A percentile compares a stretch with the other conserved stretches of the same genome.
phyloP scores from a whole-genome alignment of 1,284 basidiomycete genomes.

The Moesziomyces sp. region DNA sequence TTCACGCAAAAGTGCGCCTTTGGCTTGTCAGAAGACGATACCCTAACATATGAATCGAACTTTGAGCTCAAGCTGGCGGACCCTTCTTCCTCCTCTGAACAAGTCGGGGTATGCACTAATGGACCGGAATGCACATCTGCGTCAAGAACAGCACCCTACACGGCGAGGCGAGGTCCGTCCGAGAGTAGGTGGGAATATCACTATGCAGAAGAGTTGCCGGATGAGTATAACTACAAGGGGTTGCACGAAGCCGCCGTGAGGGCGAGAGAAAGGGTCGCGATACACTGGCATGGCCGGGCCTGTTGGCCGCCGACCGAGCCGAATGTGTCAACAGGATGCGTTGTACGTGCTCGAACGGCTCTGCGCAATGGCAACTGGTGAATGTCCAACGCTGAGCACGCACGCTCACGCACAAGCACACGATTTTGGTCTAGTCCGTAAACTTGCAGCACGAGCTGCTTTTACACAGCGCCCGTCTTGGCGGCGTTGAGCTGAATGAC shows the following conservation, averaged over 20 bases:
- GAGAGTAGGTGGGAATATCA: constrained; percentile 1
- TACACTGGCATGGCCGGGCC: neutral
- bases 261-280: neutral
- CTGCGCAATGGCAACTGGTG: constrained; percentile 5
- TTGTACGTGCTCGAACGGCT: constrained; percentile 4
- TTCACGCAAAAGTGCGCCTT: too few relatives aligned
- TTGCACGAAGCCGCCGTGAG: constrained; percentile 5
- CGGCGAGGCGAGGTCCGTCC: too few relatives aligned
- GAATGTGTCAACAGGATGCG: neutral
- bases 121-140: too few relatives aligned
- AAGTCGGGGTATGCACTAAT: too few relatives aligned
- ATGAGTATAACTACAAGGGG: constrained; percentile 25
- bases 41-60: neutral
- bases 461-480: constrained; percentile 56
- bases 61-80: neutral
- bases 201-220: constrained; percentile 15
- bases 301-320: neutral
- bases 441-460: constrained; percentile 1
- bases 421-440: neutral
- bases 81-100: neutral
- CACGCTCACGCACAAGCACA: constrained; percentile 10
- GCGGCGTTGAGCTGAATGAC: constrained; percentile 64
- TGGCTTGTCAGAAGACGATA: neutral
- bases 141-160: too few relatives aligned
- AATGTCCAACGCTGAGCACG: constrained; percentile 18